Evolutionary conservation across 257 asterid species (phyloP), one percentile per base, ranked within the genome.

Genomic region (Penstemon davidsonii): DNA sequence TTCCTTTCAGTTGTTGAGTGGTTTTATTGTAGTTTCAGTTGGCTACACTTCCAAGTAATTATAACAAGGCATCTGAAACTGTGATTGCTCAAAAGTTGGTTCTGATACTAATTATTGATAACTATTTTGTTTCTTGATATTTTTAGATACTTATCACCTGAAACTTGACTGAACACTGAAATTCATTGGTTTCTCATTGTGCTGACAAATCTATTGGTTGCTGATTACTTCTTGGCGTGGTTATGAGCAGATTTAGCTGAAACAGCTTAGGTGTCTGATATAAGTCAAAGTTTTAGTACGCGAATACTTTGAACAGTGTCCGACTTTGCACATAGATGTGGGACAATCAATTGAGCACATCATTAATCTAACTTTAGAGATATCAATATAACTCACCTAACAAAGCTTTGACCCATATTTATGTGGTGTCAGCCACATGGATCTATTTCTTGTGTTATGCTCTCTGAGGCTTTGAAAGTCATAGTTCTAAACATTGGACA

Each of bases 191-290:
- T 45, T 57, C 46, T 55, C 7, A 0, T 50, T 38, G 60, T 56
- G 55, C 55, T 19, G 39, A 5, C 55, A 45, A 18, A 12, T 47
- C 42, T 10, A 47, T 9, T 40, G 54, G 66, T 50, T 9, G 15
- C 9, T 6, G 60, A 11, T 12, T 13, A 12, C 49, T 39, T 25
- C 52, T 41, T 61, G 5, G 51, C 39, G n/a, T n/a, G 36, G 36
- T 11, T 59, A 39, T 39, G 49, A 10, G 5, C 60, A 25, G 9
- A 6, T 25, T 25, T 55, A 19, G 42, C 33, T 25, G 44, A 25
- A 56, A 49, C 54, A 49, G 62, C 62, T 36, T 10, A 57, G 9
- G 33, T 50, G 18, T 64, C 36, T 59, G 50, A 65, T 65, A 45
- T 8, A 52, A 4, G 39, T 52, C 13, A 38, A 2, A 58, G 5